Base-by-base conservation (phyloP, 768 basidiomycete genomes). In the Mycena kentingensis region DNA sequence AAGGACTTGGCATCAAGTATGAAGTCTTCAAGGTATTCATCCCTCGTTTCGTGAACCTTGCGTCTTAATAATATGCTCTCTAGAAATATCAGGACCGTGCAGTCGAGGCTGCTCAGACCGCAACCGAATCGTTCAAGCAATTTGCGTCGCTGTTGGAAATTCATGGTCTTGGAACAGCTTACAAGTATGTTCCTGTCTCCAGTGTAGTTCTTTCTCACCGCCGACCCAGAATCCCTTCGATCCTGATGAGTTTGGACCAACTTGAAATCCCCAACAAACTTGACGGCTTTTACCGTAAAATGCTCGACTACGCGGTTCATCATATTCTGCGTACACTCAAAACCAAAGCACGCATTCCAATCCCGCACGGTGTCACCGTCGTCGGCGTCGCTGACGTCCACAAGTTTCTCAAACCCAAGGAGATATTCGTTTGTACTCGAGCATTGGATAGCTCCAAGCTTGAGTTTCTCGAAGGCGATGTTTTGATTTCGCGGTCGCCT, bases 321-420 rank as follows among this genome's bases (percentile, higher is more conserved):
- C 86, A 88, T 51, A 71, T 85, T n/a, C 73, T 89, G 6, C 78
- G 87, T 31, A 73, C 80, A 41, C 71, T 88, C 18, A 89, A 88
- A 54, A 78, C 82, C 49, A 72, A 74, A 51, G 85, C 87, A 0
- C 77, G 87, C 4, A 89, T 90, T 32, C 85, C 85, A 12, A 72
- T 90, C 13, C 80, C 79, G 1, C 71, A 71, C 4, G 81, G 77
- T 2, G 85, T 79, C 73, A 89, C 85, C 0, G 65, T 91, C 1
- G 88, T 88, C 4, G 88, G 88, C 1, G 79, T 89, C 6, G 85
- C 85, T 1, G 88, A 91, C 62, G 73, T 83, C 1, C 82, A 84
- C 54, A 63, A 67, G 1, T 79, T 73, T 51, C 73, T 89, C 4
- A 27, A 72, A 28, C 77, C 77, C 49, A 75, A 75, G 2, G 71